phyloP scores from a whole-genome alignment of 78 protist genomes.

The slime mould (Dictyostelium discoideum) region DNA sequence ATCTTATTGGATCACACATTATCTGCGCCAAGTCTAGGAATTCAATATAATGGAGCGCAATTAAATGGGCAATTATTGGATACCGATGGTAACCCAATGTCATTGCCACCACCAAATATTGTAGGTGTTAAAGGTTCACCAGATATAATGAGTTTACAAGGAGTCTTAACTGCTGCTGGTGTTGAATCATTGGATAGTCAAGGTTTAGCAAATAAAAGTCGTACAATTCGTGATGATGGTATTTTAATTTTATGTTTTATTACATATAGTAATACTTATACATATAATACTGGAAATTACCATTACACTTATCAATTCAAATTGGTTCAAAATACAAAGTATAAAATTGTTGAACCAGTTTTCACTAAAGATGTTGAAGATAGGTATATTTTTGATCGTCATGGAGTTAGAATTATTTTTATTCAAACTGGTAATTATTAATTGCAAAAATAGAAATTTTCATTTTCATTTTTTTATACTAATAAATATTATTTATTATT shows the following conservation, averaged over 20 bases:
- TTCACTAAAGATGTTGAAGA: slow-evolving; percentile 7
- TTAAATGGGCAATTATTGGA: slow-evolving; percentile 3
- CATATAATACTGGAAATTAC: slow-evolving; percentile 49
- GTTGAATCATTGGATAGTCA: slow-evolving; percentile 24
- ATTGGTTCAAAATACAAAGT: slow-evolving; percentile 51
- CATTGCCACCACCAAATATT: slow-evolving; percentile 23
- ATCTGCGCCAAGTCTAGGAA: slow-evolving; percentile 32
- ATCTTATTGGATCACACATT: slow-evolving; percentile 60
- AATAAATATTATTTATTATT: too few relatives aligned
- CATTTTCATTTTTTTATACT: too few relatives aligned
- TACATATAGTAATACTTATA: slow-evolving; percentile 41
- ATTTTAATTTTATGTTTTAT: slow-evolving; percentile 41
- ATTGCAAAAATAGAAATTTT: not conserved
- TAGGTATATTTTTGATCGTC: slow-evolving; percentile 57
- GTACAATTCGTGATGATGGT: slow-evolving; percentile 66
- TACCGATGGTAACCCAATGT: not conserved
- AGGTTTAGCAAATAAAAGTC: slow-evolving; percentile 20
- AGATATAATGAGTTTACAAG: slow-evolving; percentile 52
- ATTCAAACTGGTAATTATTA: slow-evolving; percentile 73
- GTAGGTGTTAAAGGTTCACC: slow-evolving; percentile 33
- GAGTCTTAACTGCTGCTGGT: slow-evolving; percentile 48
- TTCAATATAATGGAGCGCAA: slow-evolving; percentile 58
- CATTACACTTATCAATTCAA: slow-evolving; percentile 46
- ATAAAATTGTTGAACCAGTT: slow-evolving; percentile 54
- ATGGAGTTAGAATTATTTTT: slow-evolving; percentile 66